Evolutionary conservation across 306 rosid species (phyloP), one percentile per base, ranked within the genome.

Genomic region (Glycine soja): DNA sequence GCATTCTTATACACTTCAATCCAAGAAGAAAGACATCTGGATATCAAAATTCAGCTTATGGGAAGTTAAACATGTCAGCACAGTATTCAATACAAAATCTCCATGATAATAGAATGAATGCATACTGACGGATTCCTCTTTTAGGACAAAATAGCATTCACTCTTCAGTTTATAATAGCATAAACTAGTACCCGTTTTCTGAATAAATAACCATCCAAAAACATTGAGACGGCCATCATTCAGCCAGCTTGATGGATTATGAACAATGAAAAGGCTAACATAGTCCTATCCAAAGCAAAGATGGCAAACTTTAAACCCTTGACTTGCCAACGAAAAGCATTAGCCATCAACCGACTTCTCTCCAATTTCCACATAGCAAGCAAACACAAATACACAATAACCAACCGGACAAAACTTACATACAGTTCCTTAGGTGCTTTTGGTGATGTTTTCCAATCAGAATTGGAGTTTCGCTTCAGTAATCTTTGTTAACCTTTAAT

Each of bases 261-360:
- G 74, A 51, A 32, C 43, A 80, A 70, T 59, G 15, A 52, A 75
- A 80, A 34, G 43, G 74, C 14, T 52, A 52, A 72, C 70, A 84
- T 61, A 43, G 74, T 52, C 13, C 13, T 62, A 52, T n/a, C 14
- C 66, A 66, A 51, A 48, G 61, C 34, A 70, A 62, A 63, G 48
- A 69, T 56, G 70, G 70, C 7, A 45, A 79, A 34, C 34, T 48
- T 74, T 67, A 67, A 59, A 19, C 43, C 19, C 80, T 61, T 79
- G 47, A 61, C 16, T 70, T 8, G 7, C 74, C 16, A 40, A 58
- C 42, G 16, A 42, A 48, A 53, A 75, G 18, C 59, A 45, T 50
- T 56, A 18, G 51, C 53, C 8, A 54, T 48, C 66, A 78, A 54
- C 42, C 45, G 58, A 52, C 66, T 59, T 69, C 51, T 76, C 78